Base-by-base conservation (phyloP, 2,329 filamentous ascomycete genomes). In the Clonostachys rosea region DNA sequence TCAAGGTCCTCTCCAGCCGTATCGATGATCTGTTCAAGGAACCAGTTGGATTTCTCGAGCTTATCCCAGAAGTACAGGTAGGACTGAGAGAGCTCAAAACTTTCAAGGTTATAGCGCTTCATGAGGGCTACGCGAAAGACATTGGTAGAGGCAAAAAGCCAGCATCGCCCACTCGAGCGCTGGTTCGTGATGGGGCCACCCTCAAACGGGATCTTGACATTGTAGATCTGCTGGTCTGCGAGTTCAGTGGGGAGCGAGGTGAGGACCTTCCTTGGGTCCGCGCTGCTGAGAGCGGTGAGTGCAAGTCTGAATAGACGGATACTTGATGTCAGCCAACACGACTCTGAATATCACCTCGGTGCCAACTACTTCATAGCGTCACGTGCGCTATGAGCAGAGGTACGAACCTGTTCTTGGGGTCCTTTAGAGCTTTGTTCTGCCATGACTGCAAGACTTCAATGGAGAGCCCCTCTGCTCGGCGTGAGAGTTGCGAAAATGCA, bases 1-100 rank as follows among this genome's bases (percentile, higher is more conserved):
- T 91, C 87, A 2, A 95, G 74, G 34, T 85, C 81, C 56, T 90
- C 77, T 45, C 73, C 71, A 0, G 81, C 77, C 0, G 90, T 95
- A 52, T 89, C 83, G 47, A 95, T 79, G 50, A 92, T 81, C 58
- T 88, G 86, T 67, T 95, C 89, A 16, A 95, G 77, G 69, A 95
- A 95, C 73, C 81, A 95, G 65, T 95, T 95, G 9, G 86, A 78
- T 67, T 95, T 95, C 66, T 96, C 91, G 17, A 95, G 80, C 70
- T 95, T 95, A 65, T 96, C 91, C 86, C 87, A 95, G 76, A 90
- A 95, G 70, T 92, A 95, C 5, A 95, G 77, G 59, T 95, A 95
- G 2, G 85, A 76, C 67, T 95, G 91, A 33, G 86, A 91, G n/a
- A 96, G 75, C 72, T 95, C 88, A 58, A 95, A 95, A 46, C 79